Conservation (phyloP, 352 stramenopile genomes). For the Albugo candida region DNA sequence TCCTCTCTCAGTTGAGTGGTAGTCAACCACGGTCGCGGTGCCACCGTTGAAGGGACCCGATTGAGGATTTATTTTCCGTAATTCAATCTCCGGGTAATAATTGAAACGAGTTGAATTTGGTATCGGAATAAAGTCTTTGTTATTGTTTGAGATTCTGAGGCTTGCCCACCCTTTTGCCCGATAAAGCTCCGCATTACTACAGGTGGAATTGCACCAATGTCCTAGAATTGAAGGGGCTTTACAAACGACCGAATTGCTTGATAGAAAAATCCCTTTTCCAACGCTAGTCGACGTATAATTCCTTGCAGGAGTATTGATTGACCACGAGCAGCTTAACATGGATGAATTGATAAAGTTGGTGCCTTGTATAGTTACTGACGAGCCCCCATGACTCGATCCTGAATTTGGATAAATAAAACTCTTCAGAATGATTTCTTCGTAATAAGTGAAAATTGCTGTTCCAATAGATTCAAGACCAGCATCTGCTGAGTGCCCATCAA, state of each 20-base stretch:
- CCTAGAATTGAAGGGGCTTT: conserved; percentile 11
- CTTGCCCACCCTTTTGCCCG: conserved; percentile 6
- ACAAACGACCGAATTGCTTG: conserved; percentile 13
- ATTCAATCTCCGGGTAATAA: conserved; percentile 9
- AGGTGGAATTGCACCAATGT: conserved; percentile 1
- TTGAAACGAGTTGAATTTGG: conserved; percentile 7
- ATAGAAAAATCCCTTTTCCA: conserved; percentile 10
- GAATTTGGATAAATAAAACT: conserved; percentile 27
- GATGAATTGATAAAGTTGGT: conserved; percentile 78
- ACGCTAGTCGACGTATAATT: background rate
- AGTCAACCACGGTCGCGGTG: conserved; percentile 9
- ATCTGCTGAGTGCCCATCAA: conserved; percentile 81
- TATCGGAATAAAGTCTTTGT: conserved; percentile 17
- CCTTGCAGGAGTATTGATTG: too few species aligned
- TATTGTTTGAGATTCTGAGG: conserved; percentile 28
- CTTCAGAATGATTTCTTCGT: conserved; percentile 61
- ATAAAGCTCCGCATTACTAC: conserved; percentile 3
- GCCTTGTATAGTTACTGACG: conserved; percentile 67
- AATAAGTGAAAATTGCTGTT: conserved; percentile 85
- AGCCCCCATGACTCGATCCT: conserved; percentile 49
- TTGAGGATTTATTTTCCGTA: conserved; percentile 7
- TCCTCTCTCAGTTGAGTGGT: background rate
- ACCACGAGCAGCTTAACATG: conserved; percentile 35
- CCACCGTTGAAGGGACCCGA: conserved; percentile 12
- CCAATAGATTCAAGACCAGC: conserved; percentile 85